These are phyloP conservation scores for Calonectria pseudoturangicola DNA, from an alignment of 2,329 filamentous ascomycete species.

Conservation along the genomic window DNA sequence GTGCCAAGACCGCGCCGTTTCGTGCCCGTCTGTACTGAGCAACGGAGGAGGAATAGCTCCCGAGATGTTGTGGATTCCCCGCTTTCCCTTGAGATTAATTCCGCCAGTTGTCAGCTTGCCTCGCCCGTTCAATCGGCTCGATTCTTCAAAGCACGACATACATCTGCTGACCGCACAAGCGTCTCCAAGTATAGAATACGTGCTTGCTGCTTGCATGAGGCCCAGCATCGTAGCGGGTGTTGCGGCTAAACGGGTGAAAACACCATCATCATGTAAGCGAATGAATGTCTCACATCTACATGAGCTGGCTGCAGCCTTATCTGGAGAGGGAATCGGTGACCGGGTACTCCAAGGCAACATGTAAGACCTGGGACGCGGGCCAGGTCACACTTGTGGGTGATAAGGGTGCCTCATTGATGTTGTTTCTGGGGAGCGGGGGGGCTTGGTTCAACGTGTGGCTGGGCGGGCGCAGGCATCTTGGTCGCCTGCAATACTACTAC, in stretches of 20 bases:
- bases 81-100: slow-evolving; percentile 25
- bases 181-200: background rate
- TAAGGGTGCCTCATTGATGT: slow-evolving; percentile 31
- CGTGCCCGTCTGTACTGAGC: slow-evolving; percentile 11
- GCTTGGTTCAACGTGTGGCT: slow-evolving; percentile 31
- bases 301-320: slow-evolving; percentile 40
- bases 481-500: slow-evolving; percentile 4
- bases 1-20: slow-evolving; percentile 12
- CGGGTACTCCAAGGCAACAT: slow-evolving; percentile 22
- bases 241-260: slow-evolving; percentile 37
- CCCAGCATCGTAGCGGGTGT: slow-evolving; percentile 21
- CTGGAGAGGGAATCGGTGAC: slow-evolving; percentile 35
- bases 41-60: slow-evolving; percentile 15
- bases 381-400: slow-evolving; percentile 24
- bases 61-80: slow-evolving; percentile 19
- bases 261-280: slow-evolving; percentile 19
- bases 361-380: slow-evolving; percentile 19
- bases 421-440: slow-evolving; percentile 16
- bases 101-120: slow-evolving; percentile 4
- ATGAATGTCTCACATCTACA: slow-evolving; percentile 36
- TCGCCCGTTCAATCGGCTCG: background rate
- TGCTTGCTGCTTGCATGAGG: slow-evolving; percentile 23
- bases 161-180: slow-evolving; percentile 33
- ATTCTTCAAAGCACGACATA: slow-evolving; percentile 23
- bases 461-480: slow-evolving; percentile 28